Percentiles rank a stretch among this genome's conserved stretches.
Evolutionary conservation across 345 rosid genomes (phyloP).

Genomic region (Syzygium aqueum): DNA sequence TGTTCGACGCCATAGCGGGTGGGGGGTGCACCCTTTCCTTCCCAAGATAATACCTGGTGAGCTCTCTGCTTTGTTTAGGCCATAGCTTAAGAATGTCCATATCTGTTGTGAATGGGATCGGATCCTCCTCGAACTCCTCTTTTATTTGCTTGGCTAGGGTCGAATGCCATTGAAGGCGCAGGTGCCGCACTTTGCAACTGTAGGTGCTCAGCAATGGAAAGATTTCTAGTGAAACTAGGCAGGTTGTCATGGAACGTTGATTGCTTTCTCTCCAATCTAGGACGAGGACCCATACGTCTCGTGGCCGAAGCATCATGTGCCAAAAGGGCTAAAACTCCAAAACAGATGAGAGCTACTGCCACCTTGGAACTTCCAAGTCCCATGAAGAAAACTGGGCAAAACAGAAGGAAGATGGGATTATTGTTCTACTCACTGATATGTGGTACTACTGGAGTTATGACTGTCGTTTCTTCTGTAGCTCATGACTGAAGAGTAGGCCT

Average conservation of each 20-base stretch:
- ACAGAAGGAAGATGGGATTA: neutral
- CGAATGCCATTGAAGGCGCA: slow-evolving; percentile 41
- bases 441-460: neutral
- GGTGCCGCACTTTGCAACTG: slow-evolving; percentile 27
- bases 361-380: slow-evolving; percentile 4
- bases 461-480: neutral
- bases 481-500: neutral
- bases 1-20: neutral
- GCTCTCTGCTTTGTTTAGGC: neutral
- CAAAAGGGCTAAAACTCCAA: slow-evolving; percentile 24
- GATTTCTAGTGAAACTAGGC: neutral
- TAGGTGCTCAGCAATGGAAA: slow-evolving; percentile 15
- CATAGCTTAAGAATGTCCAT: slow-evolving; percentile 15
- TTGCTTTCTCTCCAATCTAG: slow-evolving; percentile 22
- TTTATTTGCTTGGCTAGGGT: slow-evolving; percentile 54
- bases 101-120: slow-evolving; percentile 83
- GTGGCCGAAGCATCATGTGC: slow-evolving; percentile 25
- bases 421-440: neutral
- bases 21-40: neutral
- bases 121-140: slow-evolving; percentile 66
- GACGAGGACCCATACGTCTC: slow-evolving; percentile 24
- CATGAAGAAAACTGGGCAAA: neutral
- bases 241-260: neutral
- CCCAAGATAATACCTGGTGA: neutral
- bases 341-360: slow-evolving; percentile 28